phyloP scores from a whole-genome alignment of 805 yeast genomes.

The Tetrapisispora nanseiensis region DNA sequence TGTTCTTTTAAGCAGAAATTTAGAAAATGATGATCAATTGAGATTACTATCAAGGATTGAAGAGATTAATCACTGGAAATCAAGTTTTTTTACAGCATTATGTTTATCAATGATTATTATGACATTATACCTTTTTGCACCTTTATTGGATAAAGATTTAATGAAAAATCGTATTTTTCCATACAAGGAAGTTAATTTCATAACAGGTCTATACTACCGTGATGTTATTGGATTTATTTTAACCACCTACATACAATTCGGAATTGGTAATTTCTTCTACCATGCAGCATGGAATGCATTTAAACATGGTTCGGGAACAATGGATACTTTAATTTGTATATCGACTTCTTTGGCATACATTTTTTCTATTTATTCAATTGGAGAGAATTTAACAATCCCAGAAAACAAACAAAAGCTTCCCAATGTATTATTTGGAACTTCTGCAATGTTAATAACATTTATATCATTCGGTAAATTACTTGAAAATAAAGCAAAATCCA shows the following conservation, averaged over 20 bases:
- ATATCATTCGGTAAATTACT: constrained; percentile 85
- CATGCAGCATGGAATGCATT: constrained; percentile 55
- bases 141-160: constrained; percentile 28
- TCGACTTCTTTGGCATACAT: constrained; percentile 72
- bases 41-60: constrained; percentile 55
- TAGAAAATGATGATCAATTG: constrained; percentile 61
- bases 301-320: constrained; percentile 64
- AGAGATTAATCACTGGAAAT: constrained; percentile 66
- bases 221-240: constrained; percentile 54
- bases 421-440: constrained; percentile 71
- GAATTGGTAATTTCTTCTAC: constrained; percentile 60
- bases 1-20: constrained; percentile 36
- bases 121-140: constrained; percentile 38
- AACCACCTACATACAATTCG: constrained; percentile 52
- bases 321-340: constrained; percentile 83
- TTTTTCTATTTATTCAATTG: constrained; percentile 60
- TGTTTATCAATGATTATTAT: constrained; percentile 57
- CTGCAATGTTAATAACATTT: constrained; percentile 73
- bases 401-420: constrained; percentile 34
- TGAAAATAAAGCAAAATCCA: constrained; percentile 88
- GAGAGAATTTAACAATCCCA: constrained; percentile 33
- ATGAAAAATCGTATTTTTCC: constrained; percentile 29
- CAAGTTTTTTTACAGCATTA: constrained; percentile 42
- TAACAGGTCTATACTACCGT: constrained; percentile 23
- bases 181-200: constrained; percentile 11